phyloP scores from a whole-genome alignment of 371 early-diverging fungal genomes.

The Mortierella sp. region DNA sequence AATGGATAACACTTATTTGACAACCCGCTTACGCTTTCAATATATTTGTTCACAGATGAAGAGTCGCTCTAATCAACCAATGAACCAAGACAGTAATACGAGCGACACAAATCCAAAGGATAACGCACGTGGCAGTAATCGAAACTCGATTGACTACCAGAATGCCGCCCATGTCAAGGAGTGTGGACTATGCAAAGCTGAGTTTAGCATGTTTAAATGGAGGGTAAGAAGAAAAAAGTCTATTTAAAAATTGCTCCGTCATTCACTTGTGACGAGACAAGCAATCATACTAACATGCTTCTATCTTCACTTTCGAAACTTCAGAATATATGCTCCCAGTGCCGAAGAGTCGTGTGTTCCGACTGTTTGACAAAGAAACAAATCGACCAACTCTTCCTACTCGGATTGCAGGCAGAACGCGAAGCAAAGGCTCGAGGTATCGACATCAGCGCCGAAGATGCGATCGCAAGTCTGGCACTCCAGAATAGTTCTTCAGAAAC shows the following conservation, averaged over 20 bases:
- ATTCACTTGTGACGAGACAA: background rate
- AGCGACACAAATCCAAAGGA: slow-evolving; percentile 1
- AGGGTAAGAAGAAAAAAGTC: slow-evolving; percentile 24
- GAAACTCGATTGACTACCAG: slow-evolving; percentile 34
- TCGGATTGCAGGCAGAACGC: slow-evolving; percentile 44
- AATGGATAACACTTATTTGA: background rate
- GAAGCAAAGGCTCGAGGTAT: slow-evolving; percentile 23
- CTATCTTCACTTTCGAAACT: background rate
- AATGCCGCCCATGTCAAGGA: slow-evolving; percentile 28
- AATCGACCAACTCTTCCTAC: slow-evolving; percentile 39
- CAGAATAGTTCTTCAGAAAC: background rate
- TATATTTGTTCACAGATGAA: slow-evolving; percentile 31
- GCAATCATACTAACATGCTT: background rate
- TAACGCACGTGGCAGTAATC: slow-evolving; percentile 34
- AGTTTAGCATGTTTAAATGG: slow-evolving; percentile 57
- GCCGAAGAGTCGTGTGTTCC: slow-evolving; percentile 61
- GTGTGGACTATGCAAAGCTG: slow-evolving; percentile 61
- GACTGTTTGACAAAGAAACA: slow-evolving; percentile 58
- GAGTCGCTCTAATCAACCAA: slow-evolving; percentile 28
- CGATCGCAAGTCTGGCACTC: background rate
- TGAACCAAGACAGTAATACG: background rate
- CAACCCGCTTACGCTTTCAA: background rate
- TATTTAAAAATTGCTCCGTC: background rate
- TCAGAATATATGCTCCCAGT: slow-evolving; percentile 62
- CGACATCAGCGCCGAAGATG: background rate